phyloP scores from a whole-genome alignment of 2,329 filamentous ascomycete genomes.

The Ambrosiella cleistominuta region DNA sequence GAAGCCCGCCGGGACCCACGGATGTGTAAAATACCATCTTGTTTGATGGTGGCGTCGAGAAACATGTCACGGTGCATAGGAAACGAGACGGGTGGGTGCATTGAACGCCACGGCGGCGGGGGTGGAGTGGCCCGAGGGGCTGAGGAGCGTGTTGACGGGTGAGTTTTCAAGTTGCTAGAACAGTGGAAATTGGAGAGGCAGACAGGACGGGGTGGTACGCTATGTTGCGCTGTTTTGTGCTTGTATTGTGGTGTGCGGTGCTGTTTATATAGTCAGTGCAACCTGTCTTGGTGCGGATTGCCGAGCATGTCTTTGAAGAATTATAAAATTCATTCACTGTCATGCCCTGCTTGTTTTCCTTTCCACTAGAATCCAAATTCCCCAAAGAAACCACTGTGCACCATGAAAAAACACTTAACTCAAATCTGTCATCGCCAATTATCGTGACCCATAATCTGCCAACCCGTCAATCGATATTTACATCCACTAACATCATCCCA shows the following conservation, averaged over 20 bases:
- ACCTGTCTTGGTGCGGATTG: neutral
- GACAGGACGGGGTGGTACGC: neutral
- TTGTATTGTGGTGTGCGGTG: neutral
- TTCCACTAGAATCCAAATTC: too few relatives aligned
- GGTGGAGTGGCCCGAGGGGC: neutral
- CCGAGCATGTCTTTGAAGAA: too few relatives aligned
- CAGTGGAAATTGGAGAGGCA: neutral
- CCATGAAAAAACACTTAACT: too few relatives aligned
- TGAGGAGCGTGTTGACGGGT: neutral
- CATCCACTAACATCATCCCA: neutral
- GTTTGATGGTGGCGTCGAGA: neutral
- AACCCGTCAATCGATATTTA: neutral
- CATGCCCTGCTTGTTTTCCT: too few relatives aligned
- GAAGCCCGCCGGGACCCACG: neutral
- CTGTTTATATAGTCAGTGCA: neutral
- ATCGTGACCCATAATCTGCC: too few relatives aligned
- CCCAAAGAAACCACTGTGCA: too few relatives aligned
- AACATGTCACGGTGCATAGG: neutral
- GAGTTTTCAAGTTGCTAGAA: neutral
- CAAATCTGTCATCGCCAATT: too few relatives aligned
- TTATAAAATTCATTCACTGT: too few relatives aligned
- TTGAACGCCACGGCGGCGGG: neutral
- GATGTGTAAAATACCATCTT: neutral
- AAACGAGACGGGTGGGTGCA: neutral
- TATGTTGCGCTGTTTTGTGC: neutral